Evolutionary conservation across 2,329 filamentous ascomycete genomes (phyloP).

Genomic region (Gyromitra esculenta): DNA sequence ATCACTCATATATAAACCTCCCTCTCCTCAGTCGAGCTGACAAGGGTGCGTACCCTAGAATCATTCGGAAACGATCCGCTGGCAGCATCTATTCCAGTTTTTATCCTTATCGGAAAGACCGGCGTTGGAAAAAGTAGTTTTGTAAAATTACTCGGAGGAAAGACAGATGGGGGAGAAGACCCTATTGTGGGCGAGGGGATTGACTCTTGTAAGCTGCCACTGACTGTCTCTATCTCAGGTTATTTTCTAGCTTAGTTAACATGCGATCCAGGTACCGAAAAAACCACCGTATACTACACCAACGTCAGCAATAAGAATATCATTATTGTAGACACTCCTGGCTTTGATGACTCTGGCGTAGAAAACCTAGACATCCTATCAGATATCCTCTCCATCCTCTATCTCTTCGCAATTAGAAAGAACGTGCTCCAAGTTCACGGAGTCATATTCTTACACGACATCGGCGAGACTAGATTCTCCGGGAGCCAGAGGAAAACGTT

Average conservation of each 20-base stretch:
- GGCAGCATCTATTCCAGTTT: neutral
- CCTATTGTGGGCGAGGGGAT: neutral
- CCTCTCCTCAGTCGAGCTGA: neutral
- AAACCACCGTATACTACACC: neutral
- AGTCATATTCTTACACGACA: constrained; percentile 45
- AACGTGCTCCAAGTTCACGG: constrained; percentile 3
- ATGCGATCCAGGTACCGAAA: neutral
- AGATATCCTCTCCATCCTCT: constrained; percentile 14
- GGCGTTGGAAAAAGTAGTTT: neutral
- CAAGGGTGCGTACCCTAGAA: neutral
- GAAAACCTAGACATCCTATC: constrained; percentile 51
- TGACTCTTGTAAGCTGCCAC: neutral
- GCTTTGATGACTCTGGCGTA: constrained; percentile 54
- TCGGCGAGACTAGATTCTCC: constrained; percentile 31
- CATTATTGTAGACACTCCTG: constrained; percentile 53
- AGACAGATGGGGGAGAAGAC: neutral
- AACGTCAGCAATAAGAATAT: constrained; percentile 23
- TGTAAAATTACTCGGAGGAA: neutral
- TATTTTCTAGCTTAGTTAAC: neutral
- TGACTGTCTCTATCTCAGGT: neutral
- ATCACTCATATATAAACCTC: neutral
- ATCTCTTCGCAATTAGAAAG: neutral
- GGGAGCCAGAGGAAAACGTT: constrained; percentile 39
- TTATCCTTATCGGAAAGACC: constrained; percentile 1
- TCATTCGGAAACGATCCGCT: neutral